Evolutionary conservation across 371 early-diverging fungal species (phyloP), one percentile per base, ranked within the genome.

Genomic region (Blakeslea trispora): DNA sequence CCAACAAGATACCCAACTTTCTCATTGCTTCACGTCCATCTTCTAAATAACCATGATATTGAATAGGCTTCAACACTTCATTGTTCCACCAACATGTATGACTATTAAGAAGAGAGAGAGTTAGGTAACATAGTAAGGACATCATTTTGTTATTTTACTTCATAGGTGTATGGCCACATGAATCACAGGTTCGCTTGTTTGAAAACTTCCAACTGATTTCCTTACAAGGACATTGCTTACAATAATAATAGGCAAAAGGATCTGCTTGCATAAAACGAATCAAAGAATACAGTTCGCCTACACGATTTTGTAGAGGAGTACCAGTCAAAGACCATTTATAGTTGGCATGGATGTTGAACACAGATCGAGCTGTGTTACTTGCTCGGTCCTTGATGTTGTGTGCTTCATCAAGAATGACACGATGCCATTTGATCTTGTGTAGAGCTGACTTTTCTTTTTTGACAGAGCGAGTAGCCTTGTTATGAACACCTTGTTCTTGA

Each of bases 51-150:
- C 93, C 92, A 64, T 81, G 80, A 13, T 65, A 71, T 71, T 96
- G 96, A 50, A 98, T 97, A 4, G 98, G 98, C 61, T 92, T 94
- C 18, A 96, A 68, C 10, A 98, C 89, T 54, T 94, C 94, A 48
- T 85, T 75, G 72, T 98, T 98, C 99, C 99, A 98, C 94, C 94
- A 97, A 55, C 94, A 93, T 17, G 89, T 86, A 71, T 97, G 97
- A 24, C 77, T 81, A 53, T 21, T 0, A 55, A n/a, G 34, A 64
- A 32, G 5, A 54, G 8, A 48, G 35, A 14, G 13, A n/a, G n/a
- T n/a, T n/a, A n/a, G n/a, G n/a, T n/a, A n/a, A n/a, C n/a, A n/a
- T n/a, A n/a, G n/a, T n/a, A 53, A 17, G 23, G 35, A 42, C 28
- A 9, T 18, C 18, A 7, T 45, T 17, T 19, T 47, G 1, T 24